Evolutionary conservation across 192 early-diverging fungal genomes (phyloP).

Genomic region (Backusella circina): DNA sequence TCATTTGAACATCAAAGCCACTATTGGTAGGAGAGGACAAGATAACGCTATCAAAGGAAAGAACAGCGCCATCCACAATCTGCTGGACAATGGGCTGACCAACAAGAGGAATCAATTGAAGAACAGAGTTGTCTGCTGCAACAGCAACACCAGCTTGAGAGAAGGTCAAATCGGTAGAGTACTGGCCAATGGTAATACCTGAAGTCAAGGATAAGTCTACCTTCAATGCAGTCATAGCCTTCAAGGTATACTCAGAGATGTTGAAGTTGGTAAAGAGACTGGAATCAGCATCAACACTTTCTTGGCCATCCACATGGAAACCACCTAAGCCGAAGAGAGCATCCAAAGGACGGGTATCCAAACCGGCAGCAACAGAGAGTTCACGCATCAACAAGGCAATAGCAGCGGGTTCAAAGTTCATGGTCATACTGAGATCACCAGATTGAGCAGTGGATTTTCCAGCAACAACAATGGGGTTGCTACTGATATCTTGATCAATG

Average conservation of each 20-base stretch:
- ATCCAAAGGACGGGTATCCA: slow-evolving; percentile 45
- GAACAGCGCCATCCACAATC: slow-evolving; percentile 37
- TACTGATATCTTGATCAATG: slow-evolving; percentile 44
- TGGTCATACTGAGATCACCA: slow-evolving; percentile 33
- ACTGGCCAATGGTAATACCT: slow-evolving; percentile 46
- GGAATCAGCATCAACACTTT: slow-evolving; percentile 16
- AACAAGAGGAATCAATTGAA: slow-evolving; percentile 46
- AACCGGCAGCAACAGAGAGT: slow-evolving; percentile 37
- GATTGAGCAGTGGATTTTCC: slow-evolving; percentile 39
- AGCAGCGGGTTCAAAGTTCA: slow-evolving; percentile 50
- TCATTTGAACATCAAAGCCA: slow-evolving; percentile 40
- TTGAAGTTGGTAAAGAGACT: slow-evolving; percentile 43
- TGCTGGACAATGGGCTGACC: slow-evolving; percentile 54
- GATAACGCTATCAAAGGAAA: slow-evolving; percentile 35
- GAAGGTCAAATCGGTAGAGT: slow-evolving; percentile 37
- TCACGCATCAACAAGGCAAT: slow-evolving; percentile 44
- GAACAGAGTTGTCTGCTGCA: slow-evolving; percentile 44
- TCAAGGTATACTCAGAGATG: slow-evolving; percentile 36
- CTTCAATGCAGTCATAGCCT: slow-evolving; percentile 47
- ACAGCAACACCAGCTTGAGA: slow-evolving; percentile 41
- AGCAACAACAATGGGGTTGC: slow-evolving; percentile 34
- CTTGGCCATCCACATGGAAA: slow-evolving; percentile 30
- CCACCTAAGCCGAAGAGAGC: slow-evolving; percentile 31
- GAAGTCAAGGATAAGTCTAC: slow-evolving; percentile 44
- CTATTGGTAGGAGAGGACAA: slow-evolving; percentile 39